phyloP scores from a whole-genome alignment of 352 stramenopile species.

The Lagenidium sp. region DNA sequence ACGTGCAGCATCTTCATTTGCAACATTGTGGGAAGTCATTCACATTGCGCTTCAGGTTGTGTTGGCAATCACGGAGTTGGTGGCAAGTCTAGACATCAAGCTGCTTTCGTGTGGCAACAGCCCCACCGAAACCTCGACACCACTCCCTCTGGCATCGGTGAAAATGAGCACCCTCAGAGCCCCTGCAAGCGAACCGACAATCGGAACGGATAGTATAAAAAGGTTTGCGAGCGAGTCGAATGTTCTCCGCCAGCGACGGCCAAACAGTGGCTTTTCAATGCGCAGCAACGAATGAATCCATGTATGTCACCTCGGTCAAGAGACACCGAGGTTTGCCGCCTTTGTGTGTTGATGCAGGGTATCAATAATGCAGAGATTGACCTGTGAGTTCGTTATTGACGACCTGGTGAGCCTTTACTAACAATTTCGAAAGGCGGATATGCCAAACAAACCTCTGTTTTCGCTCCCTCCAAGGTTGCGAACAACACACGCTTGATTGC shows the following conservation, averaged over 20 bases:
- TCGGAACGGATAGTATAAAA: conserved; percentile 10
- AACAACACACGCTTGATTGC: conserved; percentile 45
- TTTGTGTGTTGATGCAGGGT: background rate
- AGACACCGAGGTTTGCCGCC: too few species aligned
- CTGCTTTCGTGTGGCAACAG: too few species aligned
- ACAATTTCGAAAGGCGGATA: too few species aligned
- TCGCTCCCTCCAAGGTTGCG: conserved; percentile 35
- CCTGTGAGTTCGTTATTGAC: too few species aligned
- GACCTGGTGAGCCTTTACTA: too few species aligned
- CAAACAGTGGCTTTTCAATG: background rate
- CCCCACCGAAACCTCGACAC: too few species aligned
- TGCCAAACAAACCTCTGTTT: too few species aligned
- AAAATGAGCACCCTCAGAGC: conserved; percentile 6
- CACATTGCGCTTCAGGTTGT: too few species aligned
- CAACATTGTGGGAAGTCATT: too few species aligned
- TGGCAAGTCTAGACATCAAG: conserved; percentile 15
- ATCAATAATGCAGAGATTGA: background rate
- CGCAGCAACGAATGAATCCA: background rate
- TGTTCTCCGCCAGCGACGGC: conserved; percentile 11
- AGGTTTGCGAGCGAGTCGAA: conserved; percentile 16
- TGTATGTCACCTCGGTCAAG: background rate
- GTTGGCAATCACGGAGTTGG: conserved; percentile 43
- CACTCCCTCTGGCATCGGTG: too few species aligned
- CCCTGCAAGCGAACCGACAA: background rate
- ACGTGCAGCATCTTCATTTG: too few species aligned